A percentile compares a stretch with the other conserved stretches of the same genome.
phyloP scores from a whole-genome alignment of 192 early-diverging fungal genomes.

The Radiomyces spectabilis region DNA sequence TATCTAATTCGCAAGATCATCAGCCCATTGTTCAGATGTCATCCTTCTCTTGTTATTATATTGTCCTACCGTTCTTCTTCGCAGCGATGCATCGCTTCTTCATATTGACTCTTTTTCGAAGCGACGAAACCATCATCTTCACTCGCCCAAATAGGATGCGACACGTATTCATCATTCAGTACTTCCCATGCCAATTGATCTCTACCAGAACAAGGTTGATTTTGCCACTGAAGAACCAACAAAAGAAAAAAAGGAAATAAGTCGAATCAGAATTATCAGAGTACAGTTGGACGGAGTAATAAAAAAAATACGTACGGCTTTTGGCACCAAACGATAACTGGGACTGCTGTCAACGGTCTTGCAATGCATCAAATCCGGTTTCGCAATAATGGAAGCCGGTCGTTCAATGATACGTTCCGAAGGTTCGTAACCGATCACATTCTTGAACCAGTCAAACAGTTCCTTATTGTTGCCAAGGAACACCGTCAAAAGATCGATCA shows the following conservation, averaged over 20 bases:
- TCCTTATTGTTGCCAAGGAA: conserved; percentile 81
- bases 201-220: conserved; percentile 78
- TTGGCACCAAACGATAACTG: conserved; percentile 66
- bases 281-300: not conserved
- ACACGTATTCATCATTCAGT: conserved; percentile 93
- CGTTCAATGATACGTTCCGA: conserved; percentile 63
- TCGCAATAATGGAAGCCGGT: conserved; percentile 47
- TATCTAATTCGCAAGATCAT: conserved; percentile 26
- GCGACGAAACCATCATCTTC: conserved; percentile 87
- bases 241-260: not conserved
- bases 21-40: too few relatives aligned
- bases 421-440: conserved; percentile 75
- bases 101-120: conserved; percentile 86
- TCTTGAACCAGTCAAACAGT: conserved; percentile 94
- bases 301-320: conserved; percentile 51
- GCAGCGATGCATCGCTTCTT: conserved; percentile 91
- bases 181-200: conserved; percentile 90
- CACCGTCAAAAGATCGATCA: conserved; percentile 79
- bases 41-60: not conserved
- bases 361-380: conserved; percentile 55
- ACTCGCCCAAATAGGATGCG: conserved; percentile 86
- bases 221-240: conserved; percentile 30
- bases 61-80: conserved; percentile 82
- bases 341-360: conserved; percentile 47
- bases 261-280: not conserved